Base-by-base conservation (phyloP, 345 rosid genomes). In the Psidium guajava region DNA sequence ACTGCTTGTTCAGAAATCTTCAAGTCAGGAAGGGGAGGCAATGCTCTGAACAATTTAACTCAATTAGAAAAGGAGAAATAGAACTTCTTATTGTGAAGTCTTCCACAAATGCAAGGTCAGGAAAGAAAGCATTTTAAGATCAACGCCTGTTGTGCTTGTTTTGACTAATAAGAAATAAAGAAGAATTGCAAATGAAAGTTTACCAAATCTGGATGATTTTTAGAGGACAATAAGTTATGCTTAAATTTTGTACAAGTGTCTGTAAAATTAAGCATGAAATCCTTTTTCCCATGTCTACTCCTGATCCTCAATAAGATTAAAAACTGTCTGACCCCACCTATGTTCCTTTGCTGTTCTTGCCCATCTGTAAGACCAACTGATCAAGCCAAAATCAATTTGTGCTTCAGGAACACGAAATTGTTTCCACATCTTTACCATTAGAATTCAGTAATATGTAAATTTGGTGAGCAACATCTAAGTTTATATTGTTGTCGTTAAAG, bases 1-100 rank as follows among this genome's bases (percentile, higher is more conserved):
- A 91, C 91, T 86, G 93, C 88, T 87, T 90, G 92, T 89, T 92
- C 99, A 18, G 98, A 92, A 86, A 97, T 90, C 90, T 97, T 95
- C 90, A 97, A 86, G 90, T 95, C 91, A n/a, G 98, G 99, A 84
- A 97, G 86, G 3, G 98, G 99, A 42, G 99, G 99, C 84, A 94
- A 59, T 49, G 99, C 98, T 89, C 99, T 96, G 90, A 85, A 91
- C 36, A 84, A 22, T 50, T 69, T 42, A 69, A 69, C 47, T 69
- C 47, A 69, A 69, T 69, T 69, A 69, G 80, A 4, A 69, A 69
- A 69, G 25, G 80, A 36, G 80, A 28, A 28, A 32, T 7, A 61
- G 16, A 28, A 61, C 42, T 61, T 61, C 22, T 61, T 61, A 28
- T 32, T 61, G 42, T 28, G 22, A 61, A 61, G 2, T 28, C 22